Evolutionary conservation across 495 filamentous ascomycete genomes (phyloP).

Genomic region (Penicillium paxilli): DNA sequence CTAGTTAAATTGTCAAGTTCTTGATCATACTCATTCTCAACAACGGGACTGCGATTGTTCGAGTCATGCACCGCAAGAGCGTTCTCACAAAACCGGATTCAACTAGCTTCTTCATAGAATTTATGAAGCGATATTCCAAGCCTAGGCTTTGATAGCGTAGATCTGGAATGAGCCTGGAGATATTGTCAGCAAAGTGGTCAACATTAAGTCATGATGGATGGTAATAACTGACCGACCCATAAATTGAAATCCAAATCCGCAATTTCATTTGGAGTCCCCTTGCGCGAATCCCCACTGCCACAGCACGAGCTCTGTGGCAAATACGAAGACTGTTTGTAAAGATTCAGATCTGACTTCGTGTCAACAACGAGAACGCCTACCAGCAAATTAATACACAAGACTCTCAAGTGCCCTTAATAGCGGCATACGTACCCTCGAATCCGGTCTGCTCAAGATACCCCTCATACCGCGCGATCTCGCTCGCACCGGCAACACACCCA

Average conservation of each 20-base stretch:
- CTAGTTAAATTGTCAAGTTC: neutral
- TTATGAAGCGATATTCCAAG: constrained; percentile 3
- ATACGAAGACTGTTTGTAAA: constrained; percentile 42
- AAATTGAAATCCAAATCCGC: constrained; percentile 14
- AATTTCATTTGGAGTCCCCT: neutral
- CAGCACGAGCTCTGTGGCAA: constrained; percentile 11
- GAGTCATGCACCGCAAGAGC: constrained; percentile 6
- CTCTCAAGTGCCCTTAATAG: constrained; percentile 5
- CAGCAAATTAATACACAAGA: constrained; percentile 1
- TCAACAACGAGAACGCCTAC: constrained; percentile 55
- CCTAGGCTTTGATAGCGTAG: constrained; percentile 5
- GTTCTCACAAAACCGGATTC: constrained; percentile 5
- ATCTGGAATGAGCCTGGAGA: constrained; percentile 6
- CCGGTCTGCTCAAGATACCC: constrained; percentile 52
- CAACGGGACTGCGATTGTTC: constrained; percentile 7
- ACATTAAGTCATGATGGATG: neutral
- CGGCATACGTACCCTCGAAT: constrained; percentile 47
- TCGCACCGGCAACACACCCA: constrained; percentile 63
- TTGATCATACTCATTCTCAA: constrained; percentile 8
- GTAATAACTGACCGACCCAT: constrained; percentile 20
- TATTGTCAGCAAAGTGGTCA: neutral
- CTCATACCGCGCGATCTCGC: constrained; percentile 54
- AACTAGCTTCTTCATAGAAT: constrained; percentile 5
- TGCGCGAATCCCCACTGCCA: neutral
- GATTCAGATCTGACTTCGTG: constrained; percentile 54